Evolutionary conservation across 2,329 filamentous ascomycete genomes (phyloP).

Genomic region (Botrytis hyacinthi): DNA sequence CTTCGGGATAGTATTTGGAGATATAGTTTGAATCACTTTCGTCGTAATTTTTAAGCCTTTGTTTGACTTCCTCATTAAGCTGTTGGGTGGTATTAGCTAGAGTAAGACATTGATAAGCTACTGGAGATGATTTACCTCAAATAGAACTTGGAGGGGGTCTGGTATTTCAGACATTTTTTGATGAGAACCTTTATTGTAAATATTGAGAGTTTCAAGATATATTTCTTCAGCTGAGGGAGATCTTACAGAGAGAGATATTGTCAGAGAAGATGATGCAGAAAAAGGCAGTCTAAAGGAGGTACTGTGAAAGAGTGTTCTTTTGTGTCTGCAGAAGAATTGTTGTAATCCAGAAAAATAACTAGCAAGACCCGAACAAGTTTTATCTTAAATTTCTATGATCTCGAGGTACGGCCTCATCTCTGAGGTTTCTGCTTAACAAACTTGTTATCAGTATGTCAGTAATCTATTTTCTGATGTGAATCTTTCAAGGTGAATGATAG

Average conservation of each 20-base stretch:
- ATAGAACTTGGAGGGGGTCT: neutral
- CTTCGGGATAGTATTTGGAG: too few relatives aligned
- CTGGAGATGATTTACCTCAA: neutral
- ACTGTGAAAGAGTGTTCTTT: neutral
- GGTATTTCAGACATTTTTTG: neutral
- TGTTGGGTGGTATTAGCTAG: neutral
- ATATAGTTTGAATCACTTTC: too few relatives aligned
- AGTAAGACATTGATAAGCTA: neutral
- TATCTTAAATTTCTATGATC: neutral
- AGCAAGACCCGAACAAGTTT: neutral
- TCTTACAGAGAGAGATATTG: neutral
- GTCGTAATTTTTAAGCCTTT: too few relatives aligned
- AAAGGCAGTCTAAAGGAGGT: neutral
- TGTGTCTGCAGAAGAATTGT: neutral
- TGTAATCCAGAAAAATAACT: neutral
- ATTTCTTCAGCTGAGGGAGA: neutral
- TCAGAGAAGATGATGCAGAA: neutral
- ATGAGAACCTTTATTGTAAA: neutral
- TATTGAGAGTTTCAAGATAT: neutral
- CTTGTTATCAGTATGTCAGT: neutral
- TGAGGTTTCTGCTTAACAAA: neutral
- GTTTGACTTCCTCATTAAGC: accelerated
- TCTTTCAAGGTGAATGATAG: neutral
- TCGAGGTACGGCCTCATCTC: neutral
- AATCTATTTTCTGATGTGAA: neutral